These are phyloP conservation scores for Cyberlindnera xishuangbannaensis DNA, from an alignment of 805 yeast species.

Conservation along the genomic window DNA sequence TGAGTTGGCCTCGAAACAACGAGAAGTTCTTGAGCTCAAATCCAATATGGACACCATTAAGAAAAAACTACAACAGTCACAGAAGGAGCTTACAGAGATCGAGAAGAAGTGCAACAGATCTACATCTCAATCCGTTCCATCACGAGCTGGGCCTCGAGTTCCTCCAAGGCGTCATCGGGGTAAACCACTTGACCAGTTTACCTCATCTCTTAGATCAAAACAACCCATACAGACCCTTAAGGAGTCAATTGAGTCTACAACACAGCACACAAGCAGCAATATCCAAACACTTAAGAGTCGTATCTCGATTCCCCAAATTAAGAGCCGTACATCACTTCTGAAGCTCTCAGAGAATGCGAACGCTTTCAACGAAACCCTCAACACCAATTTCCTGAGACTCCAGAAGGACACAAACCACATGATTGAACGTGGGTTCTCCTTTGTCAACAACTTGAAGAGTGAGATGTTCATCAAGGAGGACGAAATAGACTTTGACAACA, in stretches of 20 bases:
- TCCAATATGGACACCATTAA: slow-evolving; percentile 31
- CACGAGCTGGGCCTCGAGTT: slow-evolving; percentile 1
- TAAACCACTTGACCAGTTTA: too few relatives aligned
- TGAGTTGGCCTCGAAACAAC: slow-evolving; percentile 45
- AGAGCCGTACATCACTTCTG: slow-evolving; percentile 6
- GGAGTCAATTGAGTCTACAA: slow-evolving; percentile 3
- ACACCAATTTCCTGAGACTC: slow-evolving; percentile 18
- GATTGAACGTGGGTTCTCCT: slow-evolving; percentile 17
- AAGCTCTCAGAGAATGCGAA: slow-evolving; percentile 6
- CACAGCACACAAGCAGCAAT: slow-evolving; percentile 10
- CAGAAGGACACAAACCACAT: slow-evolving; percentile 22
- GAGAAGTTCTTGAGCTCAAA: slow-evolving; percentile 44
- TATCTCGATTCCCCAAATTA: slow-evolving; percentile 19
- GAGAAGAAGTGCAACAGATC: slow-evolving; percentile 28
- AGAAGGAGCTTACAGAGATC: slow-evolving; percentile 32
- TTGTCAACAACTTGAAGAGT: slow-evolving; percentile 23
- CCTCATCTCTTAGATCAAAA: slow-evolving; percentile 8
- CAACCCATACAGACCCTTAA: slow-evolving; percentile 14
- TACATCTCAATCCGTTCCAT: neutral
- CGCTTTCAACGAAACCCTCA: slow-evolving; percentile 8
- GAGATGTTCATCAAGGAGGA: slow-evolving; percentile 27
- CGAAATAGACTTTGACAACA: slow-evolving; percentile 17
- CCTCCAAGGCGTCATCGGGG: slow-evolving; percentile 8
- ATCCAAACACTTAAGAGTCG: slow-evolving; percentile 19
- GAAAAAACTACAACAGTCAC: slow-evolving; percentile 33